Evolutionary conservation across 495 filamentous ascomycete species (phyloP), one percentile per base, ranked within the genome.

Genomic region (Neohortaea acidophila): DNA sequence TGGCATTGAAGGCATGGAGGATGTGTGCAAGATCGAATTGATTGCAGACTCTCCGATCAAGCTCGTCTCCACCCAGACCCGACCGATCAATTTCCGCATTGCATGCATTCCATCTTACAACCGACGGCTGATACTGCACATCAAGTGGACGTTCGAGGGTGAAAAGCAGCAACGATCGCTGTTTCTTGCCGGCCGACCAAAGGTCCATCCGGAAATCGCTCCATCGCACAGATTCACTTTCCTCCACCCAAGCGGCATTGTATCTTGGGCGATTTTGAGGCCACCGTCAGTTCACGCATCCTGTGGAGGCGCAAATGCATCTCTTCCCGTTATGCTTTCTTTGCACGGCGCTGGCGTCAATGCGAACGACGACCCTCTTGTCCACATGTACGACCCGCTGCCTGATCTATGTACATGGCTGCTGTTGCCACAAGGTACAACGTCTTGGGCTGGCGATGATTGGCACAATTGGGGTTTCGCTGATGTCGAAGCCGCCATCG

Each of bases 381-480:
- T 65, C 31, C 53, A 66, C 32, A 58, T 64, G 35, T 52, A 75
- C 22, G 61, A 71, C 49, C 49, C 51, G 22, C 55, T 67, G 2
- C 59, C 66, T 4, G 63, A 73, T 37, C 50, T 73, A 22, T 69
- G 64, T 43, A 60, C 69, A 2, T 77, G 69, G 70, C 48, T 66
- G 20, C 39, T 75, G n/a, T 63, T 74, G 43, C 72, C 72, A 14
- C 68, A 61, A 7, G 73, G 72, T 24, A 66, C 68, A 14, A 76
- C 71, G 17, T 56, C 70, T 12, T 77, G 73, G 72, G 70, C 67
- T 47, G 65, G 67, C 25, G 72, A 76, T 52, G 73, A 77, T 49
- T 76, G 72, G 72, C 72, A 68, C 68, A 57, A 47, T 4, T 77
- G 72, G 70, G 72, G 72, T 0, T 63, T 66, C 45, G 57, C 65